Evolutionary conservation across 2,329 filamentous ascomycete species (phyloP).

Genomic region (Colletotrichum sp.): DNA sequence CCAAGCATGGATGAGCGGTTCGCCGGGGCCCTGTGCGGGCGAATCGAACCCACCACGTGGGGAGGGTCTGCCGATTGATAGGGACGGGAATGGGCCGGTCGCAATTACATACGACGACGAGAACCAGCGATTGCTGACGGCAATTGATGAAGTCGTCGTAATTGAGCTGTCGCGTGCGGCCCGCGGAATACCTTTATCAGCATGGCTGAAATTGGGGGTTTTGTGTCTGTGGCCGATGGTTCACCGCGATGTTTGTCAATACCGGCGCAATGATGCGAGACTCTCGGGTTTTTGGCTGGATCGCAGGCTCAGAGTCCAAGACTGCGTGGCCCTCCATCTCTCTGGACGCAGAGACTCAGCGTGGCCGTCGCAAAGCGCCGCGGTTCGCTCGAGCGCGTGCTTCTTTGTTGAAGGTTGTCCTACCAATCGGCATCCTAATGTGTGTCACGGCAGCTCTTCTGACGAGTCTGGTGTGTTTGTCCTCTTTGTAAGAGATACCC

Average conservation of each 20-base stretch:
- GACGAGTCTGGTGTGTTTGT: background rate
- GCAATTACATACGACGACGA: background rate
- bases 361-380: background rate
- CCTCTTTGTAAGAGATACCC: background rate
- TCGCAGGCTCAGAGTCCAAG: background rate
- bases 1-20: conserved; percentile 1
- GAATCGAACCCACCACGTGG: conserved; percentile 19
- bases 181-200: background rate
- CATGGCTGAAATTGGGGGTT: background rate
- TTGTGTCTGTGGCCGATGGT: background rate
- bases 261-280: background rate
- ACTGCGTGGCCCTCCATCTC: background rate
- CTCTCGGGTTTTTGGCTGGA: background rate
- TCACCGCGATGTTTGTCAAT: background rate
- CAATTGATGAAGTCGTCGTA: background rate
- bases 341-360: background rate
- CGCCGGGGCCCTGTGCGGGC: background rate
- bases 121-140: background rate
- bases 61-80: background rate
- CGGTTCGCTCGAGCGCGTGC: background rate
- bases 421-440: background rate
- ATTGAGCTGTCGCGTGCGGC: background rate
- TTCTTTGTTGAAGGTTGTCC: background rate
- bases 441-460: background rate
- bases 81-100: background rate